Base-by-base conservation (phyloP, 768 basidiomycete genomes). In the Russula brevipes region DNA sequence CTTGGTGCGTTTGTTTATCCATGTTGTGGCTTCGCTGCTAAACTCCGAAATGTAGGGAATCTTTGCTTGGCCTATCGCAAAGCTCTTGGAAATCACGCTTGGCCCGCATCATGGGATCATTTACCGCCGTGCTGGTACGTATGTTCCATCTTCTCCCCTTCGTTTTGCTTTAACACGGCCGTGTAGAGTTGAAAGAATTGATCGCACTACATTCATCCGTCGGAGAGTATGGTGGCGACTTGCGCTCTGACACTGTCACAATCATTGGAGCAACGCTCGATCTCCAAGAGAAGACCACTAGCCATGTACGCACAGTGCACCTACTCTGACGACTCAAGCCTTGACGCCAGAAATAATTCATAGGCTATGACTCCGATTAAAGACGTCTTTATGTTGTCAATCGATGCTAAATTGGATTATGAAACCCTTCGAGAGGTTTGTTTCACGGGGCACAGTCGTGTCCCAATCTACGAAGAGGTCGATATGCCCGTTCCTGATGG, bases 261-360 rank as follows among this genome's bases (percentile, higher is more conserved):
- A 94, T 95, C 72, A 93, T 94, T 44, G 91, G 92, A 17, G 90
- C 89, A 0, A 91, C 91, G 0, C 82, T 96, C 30, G 93, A 94
- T 71, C 74, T 96, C 14, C 93, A 95, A 71, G 89, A 89, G 69
- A 95, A 94, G 71, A 86, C 87, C 19, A 88, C 89, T 38, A 80
- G 75, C 67, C 86, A 87, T 11, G 67, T 68, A 61, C 24, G 54
- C 2, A 10, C 24, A 41, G 16, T 4, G 8, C 24, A 2, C 11
- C 33, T 39, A 19, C 9, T 38, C 9, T 14, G 4, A n/a, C 7
- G 2, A 11, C 41, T 50, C 14, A 8, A 35, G 24, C 5, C 24
- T 35, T 54, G 31, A 54, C 24, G 9, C 7, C 2, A 16, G 14
- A 19, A 47, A 61, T 57, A 66, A 69, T 49, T 68, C 66, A 56